phyloP scores from a whole-genome alignment of 177 flowering plant species.

The Vitis hybrid region DNA sequence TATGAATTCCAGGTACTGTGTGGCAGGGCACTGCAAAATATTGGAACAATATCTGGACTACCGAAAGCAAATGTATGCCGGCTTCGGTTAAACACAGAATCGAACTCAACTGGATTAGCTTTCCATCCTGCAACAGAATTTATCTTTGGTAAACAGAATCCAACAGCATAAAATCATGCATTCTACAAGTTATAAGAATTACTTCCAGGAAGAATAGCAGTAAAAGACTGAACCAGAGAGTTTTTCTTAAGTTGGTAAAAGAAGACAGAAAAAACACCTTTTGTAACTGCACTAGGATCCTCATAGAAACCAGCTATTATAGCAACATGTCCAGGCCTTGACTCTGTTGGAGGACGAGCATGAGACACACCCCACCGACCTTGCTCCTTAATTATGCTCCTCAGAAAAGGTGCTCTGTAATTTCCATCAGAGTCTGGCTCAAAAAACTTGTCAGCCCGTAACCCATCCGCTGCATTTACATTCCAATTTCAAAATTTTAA shows the following conservation, averaged over 20 bases:
- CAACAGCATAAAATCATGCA: neutral
- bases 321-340: constrained; percentile 97
- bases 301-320: constrained; percentile 95
- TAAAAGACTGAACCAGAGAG: neutral
- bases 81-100: constrained; percentile 90
- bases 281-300: constrained; percentile 97
- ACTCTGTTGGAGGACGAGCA: constrained; percentile 98
- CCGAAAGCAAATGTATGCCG: constrained; percentile 82
- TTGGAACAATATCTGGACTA: constrained; percentile 95
- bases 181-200: neutral
- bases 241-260: neutral
- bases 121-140: constrained; percentile 76
- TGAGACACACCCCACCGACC: constrained; percentile 99
- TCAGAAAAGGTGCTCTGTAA: constrained; percentile 84
- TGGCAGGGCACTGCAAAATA: constrained; percentile 83
- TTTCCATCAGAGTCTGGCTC: constrained; percentile 81
- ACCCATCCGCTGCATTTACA: constrained; percentile 78
- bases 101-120: constrained; percentile 99
- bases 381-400: constrained; percentile 64
- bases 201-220: neutral
- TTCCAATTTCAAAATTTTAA: neutral
- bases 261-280: constrained; percentile 41
- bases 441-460: constrained; percentile 92
- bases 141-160: constrained; percentile 7
- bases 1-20: constrained; percentile 87